Conservation (phyloP, 73 alveolate species). For the Tetrahymena elliotti region DNA sequence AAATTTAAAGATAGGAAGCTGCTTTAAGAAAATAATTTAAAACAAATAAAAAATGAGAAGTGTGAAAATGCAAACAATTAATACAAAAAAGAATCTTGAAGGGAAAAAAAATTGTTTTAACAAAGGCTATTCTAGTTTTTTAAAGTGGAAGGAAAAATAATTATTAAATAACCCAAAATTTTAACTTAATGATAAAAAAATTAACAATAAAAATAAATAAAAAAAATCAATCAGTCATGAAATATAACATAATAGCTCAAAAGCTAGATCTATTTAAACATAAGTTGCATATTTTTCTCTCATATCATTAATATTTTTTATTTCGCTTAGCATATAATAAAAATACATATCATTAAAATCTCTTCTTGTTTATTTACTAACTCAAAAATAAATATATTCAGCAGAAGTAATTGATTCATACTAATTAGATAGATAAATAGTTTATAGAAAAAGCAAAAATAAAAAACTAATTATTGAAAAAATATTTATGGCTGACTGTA, state of each 20-base stretch:
- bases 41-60: background rate
- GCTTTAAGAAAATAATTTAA: conserved; percentile 16
- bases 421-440: no score
- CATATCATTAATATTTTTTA: background rate
- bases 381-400: no score
- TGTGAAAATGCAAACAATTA: background rate
- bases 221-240: no score
- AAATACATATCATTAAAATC: no score
- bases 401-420: no score
- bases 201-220: no score
- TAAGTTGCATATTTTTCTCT: background rate
- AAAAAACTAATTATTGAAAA: no score
- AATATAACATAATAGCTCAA: background rate
- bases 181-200: no score
- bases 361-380: no score
- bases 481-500: no score
- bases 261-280: background rate
- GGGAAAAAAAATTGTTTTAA: background rate
- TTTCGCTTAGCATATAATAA: background rate
- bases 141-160: background rate
- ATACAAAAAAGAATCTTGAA: background rate
- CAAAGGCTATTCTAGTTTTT: background rate
- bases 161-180: background rate
- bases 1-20: conserved; percentile 29
- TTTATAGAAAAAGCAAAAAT: no score